Base-by-base conservation (phyloP, 106 monocot species). In the Hemerocallis citrina region DNA sequence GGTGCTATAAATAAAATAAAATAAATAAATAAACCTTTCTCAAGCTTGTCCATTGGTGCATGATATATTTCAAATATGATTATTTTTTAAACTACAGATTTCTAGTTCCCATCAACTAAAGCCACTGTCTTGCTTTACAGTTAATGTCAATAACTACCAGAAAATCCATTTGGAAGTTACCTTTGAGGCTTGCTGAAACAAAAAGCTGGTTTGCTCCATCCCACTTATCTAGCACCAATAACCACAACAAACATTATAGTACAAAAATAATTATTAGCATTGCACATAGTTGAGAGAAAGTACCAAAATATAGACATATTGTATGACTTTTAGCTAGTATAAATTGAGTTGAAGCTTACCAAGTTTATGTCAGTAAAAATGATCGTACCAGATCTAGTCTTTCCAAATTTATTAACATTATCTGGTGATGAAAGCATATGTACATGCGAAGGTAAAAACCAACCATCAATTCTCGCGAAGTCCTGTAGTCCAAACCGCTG, bases 121-220 rank as follows among this genome's bases (percentile, higher is more conserved):
- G n/a, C n/a, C n/a, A n/a, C n/a, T n/a, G n/a, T n/a, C n/a, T n/a
- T n/a, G n/a, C n/a, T n/a, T n/a, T n/a, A n/a, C n/a, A n/a, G n/a
- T n/a, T n/a, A 50, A 33, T 0, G 36, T 21, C 12, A n/a, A 35
- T 61, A 17, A 28, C 29, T 20, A 19, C 39, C 35, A 36, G 11
- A 25, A 34, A 37, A 48, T 40, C 34, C 9, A 7, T 59, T 35
- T 41, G 22, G 42, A 50, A 47, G 6, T 10, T 78, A 89, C 94
- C 89, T 85, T 83, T 13, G 94, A 89, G 47, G 89, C 89, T 74
- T 94, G 94, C 70, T 94, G 94, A 83, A 94, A 94, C 41, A 94
- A 61, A 68, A 94, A 94, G 58, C 94, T 94, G 29, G 86, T 94
- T 68, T 94, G 94, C 76, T 89, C 94, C 94, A 94, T 94, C 36